Evolutionary conservation across 345 rosid genomes (phyloP).

Genomic region (Camelina sativa): DNA sequence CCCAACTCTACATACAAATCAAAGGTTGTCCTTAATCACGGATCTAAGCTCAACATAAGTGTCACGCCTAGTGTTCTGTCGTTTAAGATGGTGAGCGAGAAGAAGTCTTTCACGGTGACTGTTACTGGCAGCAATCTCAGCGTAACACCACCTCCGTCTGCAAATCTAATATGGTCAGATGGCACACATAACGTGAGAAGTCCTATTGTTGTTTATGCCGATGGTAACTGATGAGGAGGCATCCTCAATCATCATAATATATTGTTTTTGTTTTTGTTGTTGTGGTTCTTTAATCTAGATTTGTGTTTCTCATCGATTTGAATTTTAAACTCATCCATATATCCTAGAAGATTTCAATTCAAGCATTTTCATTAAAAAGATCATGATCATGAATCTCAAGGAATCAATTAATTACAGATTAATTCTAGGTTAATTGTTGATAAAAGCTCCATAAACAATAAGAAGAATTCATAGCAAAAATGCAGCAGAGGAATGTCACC

Average conservation of each 20-base stretch:
- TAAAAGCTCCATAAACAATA: too few relatives aligned
- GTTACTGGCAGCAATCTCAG: not conserved
- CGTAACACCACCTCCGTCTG: slow-evolving; percentile 5
- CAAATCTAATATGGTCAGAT: slow-evolving; percentile 44
- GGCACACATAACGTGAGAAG: slow-evolving; percentile 44
- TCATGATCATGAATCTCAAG: too few relatives aligned
- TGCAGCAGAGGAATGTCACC: too few relatives aligned
- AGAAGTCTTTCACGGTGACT: slow-evolving; percentile 47
- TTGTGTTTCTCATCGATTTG: too few relatives aligned
- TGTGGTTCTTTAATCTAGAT: not conserved
- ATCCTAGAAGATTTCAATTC: too few relatives aligned
- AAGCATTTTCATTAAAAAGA: too few relatives aligned
- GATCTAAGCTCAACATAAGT: slow-evolving; percentile 27
- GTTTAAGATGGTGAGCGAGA: slow-evolving; percentile 44
- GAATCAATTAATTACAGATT: too few relatives aligned
- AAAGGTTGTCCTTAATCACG: not conserved
- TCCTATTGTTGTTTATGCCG: slow-evolving; percentile 41
- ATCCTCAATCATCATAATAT: not conserved
- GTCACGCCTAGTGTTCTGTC: slow-evolving; percentile 47
- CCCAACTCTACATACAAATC: slow-evolving; percentile 54
- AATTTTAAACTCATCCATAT: too few relatives aligned
- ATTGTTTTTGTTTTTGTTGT: not conserved
- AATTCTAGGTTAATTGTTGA: too few relatives aligned
- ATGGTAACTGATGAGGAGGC: not conserved
- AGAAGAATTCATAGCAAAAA: too few relatives aligned